Percentiles rank a stretch among this genome's conserved stretches.
phyloP scores from a whole-genome alignment of 495 filamentous ascomycete genomes.

The Podospora conica region DNA sequence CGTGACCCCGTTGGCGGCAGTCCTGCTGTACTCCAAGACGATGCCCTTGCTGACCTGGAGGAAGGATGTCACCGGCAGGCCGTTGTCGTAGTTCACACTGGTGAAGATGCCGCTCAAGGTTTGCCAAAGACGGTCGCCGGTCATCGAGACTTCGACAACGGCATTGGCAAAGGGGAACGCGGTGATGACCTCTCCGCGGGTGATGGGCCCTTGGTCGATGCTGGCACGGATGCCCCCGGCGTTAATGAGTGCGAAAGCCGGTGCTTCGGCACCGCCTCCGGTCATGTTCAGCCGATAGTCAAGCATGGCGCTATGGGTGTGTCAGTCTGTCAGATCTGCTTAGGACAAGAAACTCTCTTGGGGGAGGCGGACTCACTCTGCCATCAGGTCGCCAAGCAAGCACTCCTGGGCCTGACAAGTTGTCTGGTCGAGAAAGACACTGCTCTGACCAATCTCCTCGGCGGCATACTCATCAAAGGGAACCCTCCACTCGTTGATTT shows the following conservation, averaged over 20 bases:
- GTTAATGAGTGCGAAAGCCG: constrained; percentile 47
- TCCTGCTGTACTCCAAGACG: constrained; percentile 41
- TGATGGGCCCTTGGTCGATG: constrained; percentile 48
- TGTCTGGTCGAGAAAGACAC: constrained; percentile 43
- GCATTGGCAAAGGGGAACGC: constrained; percentile 54
- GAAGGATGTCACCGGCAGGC: constrained; percentile 42
- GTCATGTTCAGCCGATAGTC: constrained; percentile 40
- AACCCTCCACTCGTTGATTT: constrained; percentile 45
- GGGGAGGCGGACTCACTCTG: constrained; percentile 29
- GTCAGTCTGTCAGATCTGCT: background rate
- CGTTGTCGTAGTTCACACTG: constrained; percentile 41
- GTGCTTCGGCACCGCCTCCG: constrained; percentile 20
- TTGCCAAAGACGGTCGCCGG: constrained; percentile 43
- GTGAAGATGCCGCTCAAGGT: constrained; percentile 45
- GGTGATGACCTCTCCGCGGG: constrained; percentile 48
- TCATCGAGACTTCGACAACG: constrained; percentile 42
- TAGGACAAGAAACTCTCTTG: background rate
- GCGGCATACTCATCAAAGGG: constrained; percentile 48
- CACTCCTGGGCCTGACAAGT: constrained; percentile 49
- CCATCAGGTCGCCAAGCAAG: constrained; percentile 45
- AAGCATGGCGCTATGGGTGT: constrained; percentile 43
- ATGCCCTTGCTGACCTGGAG: constrained; percentile 47
- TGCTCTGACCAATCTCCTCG: constrained; percentile 41
- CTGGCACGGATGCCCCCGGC: constrained; percentile 51
- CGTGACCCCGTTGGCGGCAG: constrained; percentile 19